Evolutionary conservation across 345 rosid species (phyloP), one percentile per base, ranked within the genome.

Genomic region (Bruguiera parviflora): DNA sequence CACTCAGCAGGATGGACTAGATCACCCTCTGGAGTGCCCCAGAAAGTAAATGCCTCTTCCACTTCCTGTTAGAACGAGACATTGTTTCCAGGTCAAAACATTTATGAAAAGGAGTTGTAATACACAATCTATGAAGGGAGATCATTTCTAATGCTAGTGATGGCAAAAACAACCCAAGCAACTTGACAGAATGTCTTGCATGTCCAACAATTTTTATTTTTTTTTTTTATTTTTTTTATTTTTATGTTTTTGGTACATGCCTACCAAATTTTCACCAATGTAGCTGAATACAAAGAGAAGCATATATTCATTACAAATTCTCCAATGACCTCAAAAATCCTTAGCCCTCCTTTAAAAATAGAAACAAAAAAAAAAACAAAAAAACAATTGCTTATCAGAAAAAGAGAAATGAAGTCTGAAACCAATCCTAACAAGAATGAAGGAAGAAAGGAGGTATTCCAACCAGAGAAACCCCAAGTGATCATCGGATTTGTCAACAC

Each of bases 11-110:
- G 99, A 82, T 90, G 99, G 46, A 96, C 68, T 68, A 69, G 51
- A 68, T 92, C 87, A 72, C 99, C 99, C 73, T 89, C 97, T 9
- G 85, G 64, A 52, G 99, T 90, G 61, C 98, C 98, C 99, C 99
- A 96, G 74, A 90, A 96, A 73, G 79, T 67, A 80, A 96, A 92
- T 47, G 94, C 79, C 76, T 87, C 92, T 69, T 89, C 95, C 57
- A 92, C 88, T 83, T 96, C 99, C 99, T 95, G 84, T 78, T 25
- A 49, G 9, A 64, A 60, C 47, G 63, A 43, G 61, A 68, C 6
- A 68, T 66, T 56, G 57, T 64, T 57, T 6, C 6, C 19, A 39
- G 51, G 24, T 61, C 9, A 56, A 53, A 47, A 63, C 53, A 11
- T 71, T n/a, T 20, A 58, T 3, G 33, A 32, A 33, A n/a, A 10